These are phyloP conservation scores for Microsporum canis DNA, from an alignment of 2,329 filamentous ascomycete species.

Conservation along the genomic window DNA sequence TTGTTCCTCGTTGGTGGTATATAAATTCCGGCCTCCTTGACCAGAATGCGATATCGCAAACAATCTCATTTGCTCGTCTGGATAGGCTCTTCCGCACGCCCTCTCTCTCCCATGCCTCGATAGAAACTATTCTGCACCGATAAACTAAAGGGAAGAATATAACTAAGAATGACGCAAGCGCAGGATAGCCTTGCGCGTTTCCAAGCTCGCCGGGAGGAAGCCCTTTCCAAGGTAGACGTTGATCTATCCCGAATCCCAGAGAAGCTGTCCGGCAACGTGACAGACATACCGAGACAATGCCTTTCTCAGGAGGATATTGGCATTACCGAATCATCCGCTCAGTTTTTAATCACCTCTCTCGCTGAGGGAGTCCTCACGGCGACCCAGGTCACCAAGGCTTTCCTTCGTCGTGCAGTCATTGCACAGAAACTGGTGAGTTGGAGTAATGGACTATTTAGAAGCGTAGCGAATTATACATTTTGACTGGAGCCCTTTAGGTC, in stretches of 20 bases:
- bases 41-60: not conserved
- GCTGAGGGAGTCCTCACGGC: not conserved
- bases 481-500: constrained; percentile 31
- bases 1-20: not conserved
- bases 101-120: not conserved
- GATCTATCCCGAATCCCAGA: not conserved
- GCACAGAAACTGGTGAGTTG: constrained; percentile 40
- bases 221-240: constrained; percentile 1
- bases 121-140: not conserved
- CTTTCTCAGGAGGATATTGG: not conserved
- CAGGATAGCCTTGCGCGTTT: not conserved
- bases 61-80: not conserved
- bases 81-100: not conserved
- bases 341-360: not conserved
- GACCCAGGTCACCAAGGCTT: constrained; percentile 39
- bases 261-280: not conserved
- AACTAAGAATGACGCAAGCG: not conserved
- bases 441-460: not conserved
- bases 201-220: not conserved
- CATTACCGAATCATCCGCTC: constrained; percentile 1
- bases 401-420: constrained; percentile 44
- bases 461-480: not conserved
- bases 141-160: not conserved
- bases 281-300: constrained; percentile 1
- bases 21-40: not conserved